phyloP scores from a whole-genome alignment of 2,329 filamentous ascomycete genomes.

The Aspergillus hiratsukae region DNA sequence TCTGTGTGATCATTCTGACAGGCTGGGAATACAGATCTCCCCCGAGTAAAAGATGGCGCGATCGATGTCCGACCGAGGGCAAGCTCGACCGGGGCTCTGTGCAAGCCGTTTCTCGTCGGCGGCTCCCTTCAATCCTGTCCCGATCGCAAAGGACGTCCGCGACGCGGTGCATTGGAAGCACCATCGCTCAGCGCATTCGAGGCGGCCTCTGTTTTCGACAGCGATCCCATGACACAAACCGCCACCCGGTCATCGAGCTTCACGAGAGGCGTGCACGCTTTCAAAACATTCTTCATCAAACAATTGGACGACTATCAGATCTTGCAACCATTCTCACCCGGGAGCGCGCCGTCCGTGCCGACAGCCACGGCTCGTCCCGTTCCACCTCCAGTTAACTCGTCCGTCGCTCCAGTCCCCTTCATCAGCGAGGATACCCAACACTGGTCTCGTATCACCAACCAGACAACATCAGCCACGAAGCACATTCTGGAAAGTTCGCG shows the following conservation, averaged over 20 bases:
- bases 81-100: slow-evolving; percentile 10
- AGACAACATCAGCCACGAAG: slow-evolving; percentile 4
- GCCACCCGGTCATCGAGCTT: slow-evolving; percentile 22
- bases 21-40: slow-evolving; percentile 17
- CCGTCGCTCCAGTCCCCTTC: slow-evolving; percentile 7
- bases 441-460: slow-evolving; percentile 2
- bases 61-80: slow-evolving; percentile 14
- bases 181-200: slow-evolving; percentile 17
- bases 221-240: slow-evolving; percentile 13
- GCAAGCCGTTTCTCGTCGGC: slow-evolving; percentile 15
- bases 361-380: slow-evolving; percentile 6
- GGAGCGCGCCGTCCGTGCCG: slow-evolving; percentile 9
- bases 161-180: slow-evolving; percentile 8
- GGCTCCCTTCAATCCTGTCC: slow-evolving; percentile 7
- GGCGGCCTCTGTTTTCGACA: slow-evolving; percentile 15
- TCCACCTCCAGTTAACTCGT: slow-evolving; percentile 9
- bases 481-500: not conserved
- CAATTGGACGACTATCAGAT: slow-evolving; percentile 25
- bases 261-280: slow-evolving; percentile 25
- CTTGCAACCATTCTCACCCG: slow-evolving; percentile 18
- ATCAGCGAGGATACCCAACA: slow-evolving; percentile 2
- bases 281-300: slow-evolving; percentile 27
- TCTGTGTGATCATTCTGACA: not conserved
- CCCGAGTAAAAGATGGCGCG: slow-evolving; percentile 22
- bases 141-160: slow-evolving; percentile 9